Percentiles rank a stretch among this genome's conserved stretches.
phyloP scores from a whole-genome alignment of 2,329 filamentous ascomycete genomes.

The Diaporthe amygdali region DNA sequence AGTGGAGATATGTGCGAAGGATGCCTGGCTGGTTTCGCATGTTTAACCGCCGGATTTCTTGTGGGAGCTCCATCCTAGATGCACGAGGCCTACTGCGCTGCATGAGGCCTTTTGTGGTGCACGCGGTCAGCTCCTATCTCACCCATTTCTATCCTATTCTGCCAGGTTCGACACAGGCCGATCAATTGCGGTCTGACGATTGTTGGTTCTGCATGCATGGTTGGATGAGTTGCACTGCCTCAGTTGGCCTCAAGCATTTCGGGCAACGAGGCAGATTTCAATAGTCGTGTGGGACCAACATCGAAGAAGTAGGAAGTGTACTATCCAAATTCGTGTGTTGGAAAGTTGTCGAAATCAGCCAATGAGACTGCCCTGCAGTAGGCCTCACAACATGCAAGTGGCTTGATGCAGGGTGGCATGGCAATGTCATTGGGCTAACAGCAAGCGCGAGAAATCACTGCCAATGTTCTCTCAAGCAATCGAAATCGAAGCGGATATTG shows the following conservation, averaged over 20 bases:
- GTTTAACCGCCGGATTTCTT: not conserved
- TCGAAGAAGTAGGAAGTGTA: not conserved
- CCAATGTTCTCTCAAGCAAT: not conserved
- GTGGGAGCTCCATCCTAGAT: not conserved
- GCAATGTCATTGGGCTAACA: not conserved
- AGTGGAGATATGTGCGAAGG: not conserved
- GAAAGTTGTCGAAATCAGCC: not conserved
- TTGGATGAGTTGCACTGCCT: conserved; percentile 2
- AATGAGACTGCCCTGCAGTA: not conserved
- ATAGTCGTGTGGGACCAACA: not conserved
- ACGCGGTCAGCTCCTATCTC: not conserved
- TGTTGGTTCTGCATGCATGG: not conserved
- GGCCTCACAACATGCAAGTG: not conserved
- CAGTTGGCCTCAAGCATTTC: not conserved
- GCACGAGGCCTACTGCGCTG: not conserved
- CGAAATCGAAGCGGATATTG: not conserved
- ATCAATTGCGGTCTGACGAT: not conserved
- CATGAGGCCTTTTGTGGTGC: too few species aligned
- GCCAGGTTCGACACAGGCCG: not conserved
- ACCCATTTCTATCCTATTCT: not conserved
- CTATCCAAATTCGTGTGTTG: not conserved
- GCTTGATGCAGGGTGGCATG: not conserved
- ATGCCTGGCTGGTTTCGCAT: not conserved
- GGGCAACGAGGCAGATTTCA: not conserved
- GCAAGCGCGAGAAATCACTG: not conserved